Base-by-base conservation (phyloP, 2,329 filamentous ascomycete species). In the Paraphaeosphaeria sporulosa region DNA sequence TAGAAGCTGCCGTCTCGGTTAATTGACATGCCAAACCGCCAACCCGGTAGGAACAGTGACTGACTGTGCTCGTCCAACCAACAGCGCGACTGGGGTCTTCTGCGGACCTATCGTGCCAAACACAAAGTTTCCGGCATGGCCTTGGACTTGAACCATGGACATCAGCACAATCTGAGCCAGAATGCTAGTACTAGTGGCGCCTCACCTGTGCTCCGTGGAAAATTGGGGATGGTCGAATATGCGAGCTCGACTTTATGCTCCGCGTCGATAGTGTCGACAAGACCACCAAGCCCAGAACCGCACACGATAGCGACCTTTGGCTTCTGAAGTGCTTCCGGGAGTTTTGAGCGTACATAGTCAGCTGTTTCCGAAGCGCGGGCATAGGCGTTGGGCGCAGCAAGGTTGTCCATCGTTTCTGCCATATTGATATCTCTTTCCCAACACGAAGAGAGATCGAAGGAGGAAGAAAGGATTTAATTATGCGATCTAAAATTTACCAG, bases 11-110 rank as follows among this genome's bases (percentile, higher is more conserved):
- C 17, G 53, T 56, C 49, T 23, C 52, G 19, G 42, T 73, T 54
- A 73, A 63, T 67, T 21, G 42, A 44, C 4, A 34, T 48, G 23
- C 36, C 57, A 48, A 17, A 51, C 51, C n/a, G 21, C n/a, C 21
- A 42, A 19, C 17, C 53, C 36, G 44, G 47, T 48, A 17, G 40
- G 25, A 40, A 43, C 13, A 44, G 53, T 62, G 57, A 82, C 86
- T 82, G 63, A 89, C 87, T 90, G 87, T 67, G 85, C 85, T 71
- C 88, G 82, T 64, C 87, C 88, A 62, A 89, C 86, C 76, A 90
- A 84, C 67, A 90, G 80, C 30, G 89, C 85, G 7, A 86, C 85
- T 1, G 87, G 85, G 6, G 82, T 82, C 64, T 83, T 80, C 47
- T 80, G 76, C 19, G 78, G 72, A 2, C 85, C 85, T 59, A 90